phyloP scores from a whole-genome alignment of 768 basidiomycete genomes.

The Termitomyces sp. region DNA sequence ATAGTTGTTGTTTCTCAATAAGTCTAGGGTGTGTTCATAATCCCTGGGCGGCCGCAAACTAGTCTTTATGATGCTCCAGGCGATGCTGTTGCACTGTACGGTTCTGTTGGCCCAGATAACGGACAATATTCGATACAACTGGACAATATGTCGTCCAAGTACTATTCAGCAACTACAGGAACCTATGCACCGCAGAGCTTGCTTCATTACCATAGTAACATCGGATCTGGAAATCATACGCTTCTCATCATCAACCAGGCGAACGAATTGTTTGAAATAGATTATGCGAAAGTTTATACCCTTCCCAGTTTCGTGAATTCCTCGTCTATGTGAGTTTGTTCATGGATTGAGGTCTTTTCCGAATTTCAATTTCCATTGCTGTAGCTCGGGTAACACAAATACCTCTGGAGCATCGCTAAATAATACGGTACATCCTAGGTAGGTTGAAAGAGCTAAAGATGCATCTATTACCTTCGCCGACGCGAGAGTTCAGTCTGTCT shows the following conservation, averaged over 20 bases:
- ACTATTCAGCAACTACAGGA: background rate
- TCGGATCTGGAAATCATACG: background rate
- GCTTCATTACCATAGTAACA: background rate
- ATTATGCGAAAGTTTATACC: background rate
- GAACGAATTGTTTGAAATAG: background rate
- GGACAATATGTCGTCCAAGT: background rate
- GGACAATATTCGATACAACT: slow-evolving; percentile 4
- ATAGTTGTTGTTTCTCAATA: background rate
- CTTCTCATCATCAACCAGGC: slow-evolving; percentile 1
- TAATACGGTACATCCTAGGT: background rate
- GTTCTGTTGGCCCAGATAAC: slow-evolving; percentile 6
- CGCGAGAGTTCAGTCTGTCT: background rate
- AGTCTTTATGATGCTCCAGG: background rate
- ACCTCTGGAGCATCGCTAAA: background rate
- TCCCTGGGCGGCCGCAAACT: background rate
- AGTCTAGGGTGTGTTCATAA: background rate
- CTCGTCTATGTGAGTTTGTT: background rate
- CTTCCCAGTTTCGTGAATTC: background rate
- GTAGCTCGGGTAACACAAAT: background rate
- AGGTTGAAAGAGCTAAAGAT: background rate
- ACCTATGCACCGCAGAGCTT: background rate
- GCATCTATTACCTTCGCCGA: background rate
- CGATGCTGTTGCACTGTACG: slow-evolving; percentile 5
- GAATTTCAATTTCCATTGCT: background rate
- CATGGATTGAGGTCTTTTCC: background rate